Percentiles rank a stretch among this genome's conserved stretches.
Evolutionary conservation across 257 asterid species (phyloP).

Genomic region (Penstemon eatonii): DNA sequence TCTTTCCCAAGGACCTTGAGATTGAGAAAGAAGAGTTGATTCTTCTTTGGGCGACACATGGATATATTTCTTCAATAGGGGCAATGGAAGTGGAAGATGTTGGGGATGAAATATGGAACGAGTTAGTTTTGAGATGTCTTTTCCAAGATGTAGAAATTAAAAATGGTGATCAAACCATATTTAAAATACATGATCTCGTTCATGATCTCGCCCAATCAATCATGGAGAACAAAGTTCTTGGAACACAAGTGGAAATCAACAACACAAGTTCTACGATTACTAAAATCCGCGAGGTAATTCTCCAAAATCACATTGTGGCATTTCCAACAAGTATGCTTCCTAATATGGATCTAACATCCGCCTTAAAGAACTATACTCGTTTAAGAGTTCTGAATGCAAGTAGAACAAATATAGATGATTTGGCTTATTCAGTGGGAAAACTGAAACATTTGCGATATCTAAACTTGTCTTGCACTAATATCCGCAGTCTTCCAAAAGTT

Average conservation of each 20-base stretch:
- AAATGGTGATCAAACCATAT: not conserved
- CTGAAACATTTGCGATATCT: constrained; percentile 24
- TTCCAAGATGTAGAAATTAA: constrained; percentile 21
- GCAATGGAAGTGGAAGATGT: constrained; percentile 21
- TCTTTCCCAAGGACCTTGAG: constrained; percentile 29
- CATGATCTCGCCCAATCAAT: constrained; percentile 31
- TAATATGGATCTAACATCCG: constrained; percentile 5
- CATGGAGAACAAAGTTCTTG: constrained; percentile 11
- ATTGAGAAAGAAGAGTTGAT: constrained; percentile 28
- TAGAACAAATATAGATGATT: not conserved
- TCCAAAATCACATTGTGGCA: not conserved
- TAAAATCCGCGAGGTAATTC: constrained; percentile 19
- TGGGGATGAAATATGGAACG: constrained; percentile 24
- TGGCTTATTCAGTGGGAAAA: constrained; percentile 16
- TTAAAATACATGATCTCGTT: constrained; percentile 29
- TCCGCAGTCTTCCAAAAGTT: constrained; percentile 17
- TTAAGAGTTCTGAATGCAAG: constrained; percentile 25
- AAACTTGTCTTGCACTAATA: constrained; percentile 8
- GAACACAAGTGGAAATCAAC: not conserved
- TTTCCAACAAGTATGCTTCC: not conserved
- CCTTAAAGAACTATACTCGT: not conserved
- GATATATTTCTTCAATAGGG: constrained; percentile 15
- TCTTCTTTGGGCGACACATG: constrained; percentile 31
- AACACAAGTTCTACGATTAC: not conserved
- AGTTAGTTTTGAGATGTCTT: constrained; percentile 26